Conservation (phyloP, 139 green algal genomes). For the Zygnema circumcarinatum region DNA sequence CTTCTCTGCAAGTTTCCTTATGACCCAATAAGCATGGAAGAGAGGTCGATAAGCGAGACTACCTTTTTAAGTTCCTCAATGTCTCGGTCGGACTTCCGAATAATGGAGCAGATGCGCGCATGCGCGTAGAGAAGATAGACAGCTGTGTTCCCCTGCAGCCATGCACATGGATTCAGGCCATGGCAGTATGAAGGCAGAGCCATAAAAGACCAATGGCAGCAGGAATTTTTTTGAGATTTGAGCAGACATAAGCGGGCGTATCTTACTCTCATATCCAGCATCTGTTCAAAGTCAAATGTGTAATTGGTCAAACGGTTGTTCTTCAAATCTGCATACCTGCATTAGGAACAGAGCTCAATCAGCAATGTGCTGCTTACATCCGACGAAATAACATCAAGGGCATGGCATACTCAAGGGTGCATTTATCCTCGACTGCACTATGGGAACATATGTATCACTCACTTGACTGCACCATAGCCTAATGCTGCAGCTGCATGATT, state of each 20-base stretch:
- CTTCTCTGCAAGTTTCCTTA: background rate
- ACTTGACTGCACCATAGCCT: constrained; percentile 91
- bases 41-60: background rate
- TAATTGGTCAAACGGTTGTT: constrained; percentile 95
- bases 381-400: no score
- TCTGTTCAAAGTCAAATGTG: constrained; percentile 91
- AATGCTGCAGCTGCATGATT: constrained; percentile 76
- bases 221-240: no score
- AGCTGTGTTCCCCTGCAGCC: constrained; percentile 89
- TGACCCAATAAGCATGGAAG: background rate
- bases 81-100: constrained; percentile 57
- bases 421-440: no score
- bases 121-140: constrained; percentile 98
- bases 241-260: no score
- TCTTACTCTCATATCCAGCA: constrained; percentile 85
- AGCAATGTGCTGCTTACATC: background rate
- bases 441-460: no score
- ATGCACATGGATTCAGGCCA: constrained; percentile 30
- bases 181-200: constrained; percentile 6
- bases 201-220: no score
- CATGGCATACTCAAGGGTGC: no score
- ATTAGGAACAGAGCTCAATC: no score
- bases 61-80: constrained; percentile 57
- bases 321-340: constrained; percentile 93
- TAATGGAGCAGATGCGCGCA: constrained; percentile 74